phyloP scores from a whole-genome alignment of 2,329 filamentous ascomycete genomes.

The Alternaria triticina region DNA sequence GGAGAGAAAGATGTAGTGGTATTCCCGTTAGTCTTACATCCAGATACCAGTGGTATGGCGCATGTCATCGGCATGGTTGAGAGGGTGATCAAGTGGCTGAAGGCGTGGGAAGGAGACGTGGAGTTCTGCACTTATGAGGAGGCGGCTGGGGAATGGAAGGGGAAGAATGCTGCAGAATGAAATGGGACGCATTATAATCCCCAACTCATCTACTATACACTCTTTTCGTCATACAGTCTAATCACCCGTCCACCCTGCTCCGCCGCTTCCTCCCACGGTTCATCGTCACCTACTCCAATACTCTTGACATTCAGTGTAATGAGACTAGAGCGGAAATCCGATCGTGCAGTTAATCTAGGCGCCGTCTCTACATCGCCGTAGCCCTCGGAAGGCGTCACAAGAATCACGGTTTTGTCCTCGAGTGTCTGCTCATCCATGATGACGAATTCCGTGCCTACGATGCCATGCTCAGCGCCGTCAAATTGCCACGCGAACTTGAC shows the following conservation, averaged over 20 bases:
- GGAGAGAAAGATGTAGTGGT: slow-evolving; percentile 47
- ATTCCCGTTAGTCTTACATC: slow-evolving; percentile 62
- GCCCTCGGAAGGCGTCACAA: not conserved
- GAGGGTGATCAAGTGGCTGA: slow-evolving; percentile 59
- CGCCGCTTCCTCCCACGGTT: not conserved
- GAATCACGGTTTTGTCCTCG: not conserved
- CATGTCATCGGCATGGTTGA: slow-evolving; percentile 66
- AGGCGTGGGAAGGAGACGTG: slow-evolving; percentile 53
- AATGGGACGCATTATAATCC: not conserved
- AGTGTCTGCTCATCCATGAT: not conserved
- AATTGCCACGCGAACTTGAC: not conserved
- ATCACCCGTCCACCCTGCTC: not conserved
- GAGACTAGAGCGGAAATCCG: not conserved
- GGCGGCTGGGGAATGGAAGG: slow-evolving; percentile 52
- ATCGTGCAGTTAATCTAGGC: not conserved
- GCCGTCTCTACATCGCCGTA: not conserved
- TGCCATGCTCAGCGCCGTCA: not conserved
- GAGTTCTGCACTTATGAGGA: slow-evolving; percentile 55
- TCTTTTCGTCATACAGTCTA: not conserved
- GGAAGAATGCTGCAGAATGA: slow-evolving; percentile 17
- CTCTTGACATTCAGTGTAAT: not conserved
- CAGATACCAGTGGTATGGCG: slow-evolving; percentile 66
- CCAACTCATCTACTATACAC: too few species aligned
- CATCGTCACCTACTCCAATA: not conserved
- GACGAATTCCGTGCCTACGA: not conserved